phyloP scores from a whole-genome alignment of 345 rosid species.

The Passiflora organensis region DNA sequence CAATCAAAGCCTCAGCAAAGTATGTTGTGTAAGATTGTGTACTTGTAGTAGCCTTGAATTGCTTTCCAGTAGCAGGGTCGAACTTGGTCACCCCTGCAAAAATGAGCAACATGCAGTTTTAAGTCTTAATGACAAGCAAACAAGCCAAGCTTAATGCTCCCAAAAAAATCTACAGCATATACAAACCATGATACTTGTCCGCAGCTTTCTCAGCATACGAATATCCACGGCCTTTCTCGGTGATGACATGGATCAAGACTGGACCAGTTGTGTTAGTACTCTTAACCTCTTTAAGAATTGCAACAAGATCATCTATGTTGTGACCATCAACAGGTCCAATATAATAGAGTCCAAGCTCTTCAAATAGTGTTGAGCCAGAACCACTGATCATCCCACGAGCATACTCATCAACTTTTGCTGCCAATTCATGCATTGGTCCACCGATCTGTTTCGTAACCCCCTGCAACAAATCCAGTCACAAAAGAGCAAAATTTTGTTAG shows the following conservation, averaged over 20 bases:
- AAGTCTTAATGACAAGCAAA: too few relatives aligned
- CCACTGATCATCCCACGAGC: conserved; percentile 99
- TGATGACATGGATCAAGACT: conserved; percentile 87
- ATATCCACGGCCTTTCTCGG: conserved; percentile 99
- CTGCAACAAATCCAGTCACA: conserved; percentile 33
- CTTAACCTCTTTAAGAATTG: conserved; percentile 92
- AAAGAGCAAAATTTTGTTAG: conserved; percentile 6
- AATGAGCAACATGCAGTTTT: not conserved
- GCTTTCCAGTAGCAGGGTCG: conserved; percentile 94
- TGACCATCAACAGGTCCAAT: conserved; percentile 99
- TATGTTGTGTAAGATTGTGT: conserved; percentile 84
- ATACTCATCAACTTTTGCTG: conserved; percentile 94
- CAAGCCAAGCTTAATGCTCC: too few relatives aligned
- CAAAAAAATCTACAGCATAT: too few relatives aligned
- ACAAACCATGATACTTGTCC: conserved; percentile 87
- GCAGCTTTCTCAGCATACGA: conserved; percentile 96
- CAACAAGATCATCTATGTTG: conserved; percentile 72
- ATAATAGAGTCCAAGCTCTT: conserved; percentile 93
- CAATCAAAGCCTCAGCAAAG: conserved; percentile 89
- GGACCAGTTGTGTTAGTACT: conserved; percentile 88
- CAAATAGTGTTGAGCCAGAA: conserved; percentile 88
- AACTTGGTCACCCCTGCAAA: conserved; percentile 80
- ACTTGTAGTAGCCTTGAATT: conserved; percentile 57
- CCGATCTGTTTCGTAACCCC: conserved; percentile 90
- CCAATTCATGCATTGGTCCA: conserved; percentile 88